Conservation (phyloP, 2,329 filamentous ascomycete species). For the Verticillium zaregamsianum region DNA sequence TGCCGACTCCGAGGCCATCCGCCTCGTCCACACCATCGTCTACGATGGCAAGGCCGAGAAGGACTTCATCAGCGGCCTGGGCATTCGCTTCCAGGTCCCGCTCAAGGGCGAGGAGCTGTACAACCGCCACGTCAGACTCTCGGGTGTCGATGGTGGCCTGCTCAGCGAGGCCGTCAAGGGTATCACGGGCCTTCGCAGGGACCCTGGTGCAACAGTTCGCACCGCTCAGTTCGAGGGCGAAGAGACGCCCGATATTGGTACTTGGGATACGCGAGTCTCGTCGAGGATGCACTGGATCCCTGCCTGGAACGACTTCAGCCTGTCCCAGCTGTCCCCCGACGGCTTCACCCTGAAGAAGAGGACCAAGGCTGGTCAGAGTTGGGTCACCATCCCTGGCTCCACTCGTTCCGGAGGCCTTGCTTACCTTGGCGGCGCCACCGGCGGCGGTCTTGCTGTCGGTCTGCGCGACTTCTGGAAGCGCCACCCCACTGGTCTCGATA, state of each 20-base stretch:
- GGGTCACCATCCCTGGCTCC: conserved; percentile 55
- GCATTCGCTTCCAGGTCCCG: conserved; percentile 52
- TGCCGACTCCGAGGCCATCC: conserved; percentile 49
- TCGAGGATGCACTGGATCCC: conserved; percentile 52
- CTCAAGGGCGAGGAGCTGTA: conserved; percentile 48
- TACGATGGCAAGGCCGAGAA: conserved; percentile 45
- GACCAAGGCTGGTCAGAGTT: conserved; percentile 51
- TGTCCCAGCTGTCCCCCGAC: conserved; percentile 54
- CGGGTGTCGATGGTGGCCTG: conserved; percentile 50
- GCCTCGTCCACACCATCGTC: conserved; percentile 51
- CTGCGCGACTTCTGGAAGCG: conserved; percentile 61
- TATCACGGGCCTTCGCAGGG: conserved; percentile 52
- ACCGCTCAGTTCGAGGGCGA: conserved; percentile 45
- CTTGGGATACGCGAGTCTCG: conserved; percentile 42
- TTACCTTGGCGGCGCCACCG: conserved; percentile 53
- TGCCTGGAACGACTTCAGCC: conserved; percentile 52
- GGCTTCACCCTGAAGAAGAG: conserved; percentile 58
- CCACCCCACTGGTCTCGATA: conserved; percentile 54
- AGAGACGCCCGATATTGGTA: conserved; percentile 34
- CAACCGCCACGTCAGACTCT: conserved; percentile 54
- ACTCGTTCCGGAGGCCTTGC: conserved; percentile 51
- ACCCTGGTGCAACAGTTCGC: conserved; percentile 45
- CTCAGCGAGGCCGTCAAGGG: conserved; percentile 56
- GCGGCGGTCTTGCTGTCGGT: conserved; percentile 55
- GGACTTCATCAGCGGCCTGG: conserved; percentile 51